Base-by-base conservation (phyloP, 2,329 filamentous ascomycete genomes). In the Scytalidium sp. region DNA sequence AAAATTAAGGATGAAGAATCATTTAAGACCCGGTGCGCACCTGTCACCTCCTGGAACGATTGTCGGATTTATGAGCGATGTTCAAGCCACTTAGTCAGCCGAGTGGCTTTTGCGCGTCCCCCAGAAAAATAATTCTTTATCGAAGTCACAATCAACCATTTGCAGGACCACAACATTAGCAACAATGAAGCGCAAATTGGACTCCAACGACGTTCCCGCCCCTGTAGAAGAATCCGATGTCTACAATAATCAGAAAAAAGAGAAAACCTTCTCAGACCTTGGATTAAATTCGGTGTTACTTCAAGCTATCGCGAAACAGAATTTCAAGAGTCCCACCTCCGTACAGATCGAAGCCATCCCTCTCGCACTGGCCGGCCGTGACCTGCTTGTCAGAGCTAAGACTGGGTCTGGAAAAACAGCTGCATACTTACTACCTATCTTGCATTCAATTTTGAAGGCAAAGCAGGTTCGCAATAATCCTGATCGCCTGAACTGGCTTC, bases 351-450 rank as follows among this genome's bases (percentile, higher is more conserved):
- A 87, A 68, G 89, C 90, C 1, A 96, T 99, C 54, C 94, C 94
- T 1, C 72, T 97, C 32, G 90, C 90, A 19, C 75, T 97, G 17
- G 84, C 91, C 56, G 93, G 94, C 11, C 86, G 90, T 63, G 91
- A 97, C 75, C 84, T 99, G 43, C 76, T 97, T 36, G 92, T 91
- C 48, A 91, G 93, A 64, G 90, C 93, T 32, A 95, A 93, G 69
- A 97, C 94, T 4, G 94, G 94, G 11, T 96, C 92, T 3, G 94
- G 94, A 59, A 99, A 99, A 77, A 99, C 94, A 10, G 90, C 90
- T n/a, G 93, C 94, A 45, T 97, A 97, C 66, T 75, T 96, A 6
- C 78, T 99, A 40, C 94, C 94, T 1, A 79, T 96, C n/a, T 72
- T 99, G 15, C 88, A 96, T 59, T 81, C 82, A 29, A 88, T 96